Evolutionary conservation across 1,139 yeast species (phyloP).

Genomic region (Zygoascus meyerae): DNA sequence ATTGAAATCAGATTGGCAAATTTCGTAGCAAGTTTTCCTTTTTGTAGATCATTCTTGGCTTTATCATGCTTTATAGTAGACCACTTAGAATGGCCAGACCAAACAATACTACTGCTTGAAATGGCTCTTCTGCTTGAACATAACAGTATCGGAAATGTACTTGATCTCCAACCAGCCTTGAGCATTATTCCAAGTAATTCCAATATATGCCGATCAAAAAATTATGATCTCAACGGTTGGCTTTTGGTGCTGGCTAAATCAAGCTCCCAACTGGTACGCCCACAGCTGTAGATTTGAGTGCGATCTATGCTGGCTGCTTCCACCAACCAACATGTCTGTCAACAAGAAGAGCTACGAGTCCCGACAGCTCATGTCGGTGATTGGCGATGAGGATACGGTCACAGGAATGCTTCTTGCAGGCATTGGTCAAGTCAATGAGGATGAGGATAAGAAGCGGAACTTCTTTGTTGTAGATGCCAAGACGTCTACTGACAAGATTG

Average conservation of each 20-base stretch:
- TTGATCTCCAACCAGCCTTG: too few species aligned
- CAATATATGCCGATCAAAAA: too few species aligned
- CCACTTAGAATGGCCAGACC: slow-evolving; percentile 88
- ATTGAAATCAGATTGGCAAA: slow-evolving; percentile 68
- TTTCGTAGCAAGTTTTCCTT: slow-evolving; percentile 63
- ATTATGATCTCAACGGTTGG: too few species aligned
- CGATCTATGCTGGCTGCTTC: background rate
- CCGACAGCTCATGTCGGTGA: slow-evolving; percentile 66
- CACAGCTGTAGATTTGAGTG: too few species aligned
- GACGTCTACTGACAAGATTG: slow-evolving; percentile 71
- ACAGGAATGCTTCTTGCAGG: slow-evolving; percentile 96
- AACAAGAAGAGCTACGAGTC: slow-evolving; percentile 15
- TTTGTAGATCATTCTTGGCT: slow-evolving; percentile 82
- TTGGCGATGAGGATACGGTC: slow-evolving; percentile 96
- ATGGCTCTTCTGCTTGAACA: background rate
- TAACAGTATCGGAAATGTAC: too few species aligned
- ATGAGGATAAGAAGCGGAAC: slow-evolving; percentile 44
- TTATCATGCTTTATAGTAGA: slow-evolving; percentile 90
- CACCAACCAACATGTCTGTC: slow-evolving; percentile 11
- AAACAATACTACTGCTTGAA: background rate
- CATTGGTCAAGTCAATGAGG: slow-evolving; percentile 68
- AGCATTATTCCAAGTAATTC: too few species aligned
- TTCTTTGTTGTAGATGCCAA: slow-evolving; percentile 76
- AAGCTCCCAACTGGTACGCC: too few species aligned
- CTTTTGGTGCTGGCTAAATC: too few species aligned